Percentiles rank a stretch among this genome's conserved stretches.
Conservation (phyloP, 257 asterid genomes). For the Capsicum chinense region DNA sequence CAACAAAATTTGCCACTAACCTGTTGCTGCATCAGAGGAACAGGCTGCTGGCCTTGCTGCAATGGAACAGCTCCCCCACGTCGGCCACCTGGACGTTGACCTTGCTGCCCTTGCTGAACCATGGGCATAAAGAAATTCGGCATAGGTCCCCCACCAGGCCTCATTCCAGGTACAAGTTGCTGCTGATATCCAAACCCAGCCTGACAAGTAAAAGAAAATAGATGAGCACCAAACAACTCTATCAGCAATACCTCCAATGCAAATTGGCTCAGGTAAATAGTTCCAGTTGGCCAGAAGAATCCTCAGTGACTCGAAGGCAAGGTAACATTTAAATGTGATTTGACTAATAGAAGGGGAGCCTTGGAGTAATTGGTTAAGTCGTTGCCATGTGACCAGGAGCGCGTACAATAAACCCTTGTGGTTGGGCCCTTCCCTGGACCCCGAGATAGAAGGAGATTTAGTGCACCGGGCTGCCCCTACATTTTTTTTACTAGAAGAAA, state of each 20-base stretch:
- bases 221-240: neutral
- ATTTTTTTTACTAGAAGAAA: neutral
- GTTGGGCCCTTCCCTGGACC: too few relatives aligned
- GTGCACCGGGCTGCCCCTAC: too few relatives aligned
- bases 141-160: constrained; percentile 89
- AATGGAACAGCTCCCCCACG: constrained; percentile 60
- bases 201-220: constrained; percentile 43
- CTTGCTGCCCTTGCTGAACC: constrained; percentile 94
- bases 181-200: constrained; percentile 99
- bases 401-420: too few relatives aligned
- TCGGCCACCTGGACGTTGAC: constrained; percentile 93
- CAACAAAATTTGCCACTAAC: constrained; percentile 33
- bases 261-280: neutral
- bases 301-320: neutral
- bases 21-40: constrained; percentile 88
- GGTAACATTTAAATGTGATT: neutral
- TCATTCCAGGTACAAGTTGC: constrained; percentile 96
- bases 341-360: too few relatives aligned
- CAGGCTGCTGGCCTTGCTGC: constrained; percentile 87
- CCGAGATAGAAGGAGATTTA: too few relatives aligned
- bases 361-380: too few relatives aligned
- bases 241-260: neutral
- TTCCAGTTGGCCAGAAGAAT: neutral
- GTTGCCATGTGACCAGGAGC: too few relatives aligned
- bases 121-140: constrained; percentile 85